Conservation (phyloP, 176 grass and related monocot species). For the Paspalum notatum region DNA sequence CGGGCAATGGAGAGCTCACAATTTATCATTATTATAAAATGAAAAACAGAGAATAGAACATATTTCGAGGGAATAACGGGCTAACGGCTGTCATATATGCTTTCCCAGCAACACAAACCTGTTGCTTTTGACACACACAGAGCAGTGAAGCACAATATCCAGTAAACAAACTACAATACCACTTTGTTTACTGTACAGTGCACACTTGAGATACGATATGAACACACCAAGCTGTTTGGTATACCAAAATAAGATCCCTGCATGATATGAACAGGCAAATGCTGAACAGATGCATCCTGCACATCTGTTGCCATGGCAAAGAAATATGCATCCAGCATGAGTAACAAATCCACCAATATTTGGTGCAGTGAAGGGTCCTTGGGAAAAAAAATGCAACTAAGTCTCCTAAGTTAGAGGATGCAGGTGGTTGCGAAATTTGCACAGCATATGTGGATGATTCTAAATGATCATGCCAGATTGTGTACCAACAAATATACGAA, state of each 20-base stretch:
- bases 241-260: not conserved
- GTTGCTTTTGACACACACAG: conserved; percentile 1
- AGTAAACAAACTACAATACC: not conserved
- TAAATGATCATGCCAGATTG: not conserved
- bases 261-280: not conserved
- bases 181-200: not conserved
- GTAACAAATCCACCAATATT: not conserved
- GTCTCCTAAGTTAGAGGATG: not conserved
- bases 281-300: not conserved
- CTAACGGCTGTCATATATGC: not conserved
- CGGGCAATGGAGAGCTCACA: not conserved
- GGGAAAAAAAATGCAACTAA: not conserved
- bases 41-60: not conserved
- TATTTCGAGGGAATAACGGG: conserved; percentile 8
- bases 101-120: not conserved
- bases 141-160: not conserved
- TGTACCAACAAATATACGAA: not conserved
- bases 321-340: not conserved
- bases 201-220: not conserved
- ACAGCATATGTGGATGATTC: not conserved
- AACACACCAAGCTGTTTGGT: conserved; percentile 12
- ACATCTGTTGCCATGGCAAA: not conserved
- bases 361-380: not conserved
- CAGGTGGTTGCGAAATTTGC: conserved; percentile 4
- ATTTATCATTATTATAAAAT: not conserved